These are phyloP conservation scores for Albophoma yamanashiensis DNA, from an alignment of 2,329 filamentous ascomycete species.

Conservation along the genomic window DNA sequence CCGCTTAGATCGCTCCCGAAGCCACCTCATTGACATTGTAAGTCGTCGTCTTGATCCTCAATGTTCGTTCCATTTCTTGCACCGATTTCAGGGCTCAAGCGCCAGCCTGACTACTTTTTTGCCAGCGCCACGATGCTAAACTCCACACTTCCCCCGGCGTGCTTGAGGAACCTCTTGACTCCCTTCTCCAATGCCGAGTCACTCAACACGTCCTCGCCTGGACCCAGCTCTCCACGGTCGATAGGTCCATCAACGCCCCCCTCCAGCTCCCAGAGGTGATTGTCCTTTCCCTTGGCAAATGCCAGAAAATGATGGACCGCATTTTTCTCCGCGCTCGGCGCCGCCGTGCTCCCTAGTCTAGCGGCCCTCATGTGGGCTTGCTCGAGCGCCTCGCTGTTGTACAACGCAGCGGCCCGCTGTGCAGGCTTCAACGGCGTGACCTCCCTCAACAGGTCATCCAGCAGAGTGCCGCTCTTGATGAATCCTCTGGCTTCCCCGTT, in stretches of 20 bases:
- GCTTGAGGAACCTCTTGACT: conserved; percentile 30
- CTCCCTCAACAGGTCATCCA: conserved; percentile 48
- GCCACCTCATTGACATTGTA: background rate
- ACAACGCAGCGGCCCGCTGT: conserved; percentile 57
- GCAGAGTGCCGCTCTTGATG: conserved; percentile 40
- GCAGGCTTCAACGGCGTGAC: conserved; percentile 51
- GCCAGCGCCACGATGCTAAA: conserved; percentile 29
- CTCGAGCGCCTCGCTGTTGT: conserved; percentile 60
- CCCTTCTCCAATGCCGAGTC: conserved; percentile 56
- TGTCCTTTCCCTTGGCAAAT: conserved; percentile 59
- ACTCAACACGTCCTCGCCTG: conserved; percentile 53
- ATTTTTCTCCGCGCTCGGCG: conserved; percentile 49
- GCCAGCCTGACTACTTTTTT: conserved; percentile 2
- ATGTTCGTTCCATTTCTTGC: background rate
- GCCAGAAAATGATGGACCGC: conserved; percentile 71
- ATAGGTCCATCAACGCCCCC: conserved; percentile 64
- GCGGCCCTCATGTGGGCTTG: conserved; percentile 63
- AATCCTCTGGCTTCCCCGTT: conserved; percentile 53
- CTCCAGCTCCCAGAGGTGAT: conserved; percentile 69
- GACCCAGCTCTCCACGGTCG: conserved; percentile 45
- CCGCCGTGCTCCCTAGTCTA: conserved; percentile 52
- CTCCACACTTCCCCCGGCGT: conserved; percentile 21
- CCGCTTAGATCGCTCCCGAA: background rate
- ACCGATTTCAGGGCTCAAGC: background rate
- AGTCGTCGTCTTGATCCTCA: background rate